These are phyloP conservation scores for Scheffersomyces segobiensis DNA, from an alignment of 1,139 yeast genomes.

Conservation along the genomic window DNA sequence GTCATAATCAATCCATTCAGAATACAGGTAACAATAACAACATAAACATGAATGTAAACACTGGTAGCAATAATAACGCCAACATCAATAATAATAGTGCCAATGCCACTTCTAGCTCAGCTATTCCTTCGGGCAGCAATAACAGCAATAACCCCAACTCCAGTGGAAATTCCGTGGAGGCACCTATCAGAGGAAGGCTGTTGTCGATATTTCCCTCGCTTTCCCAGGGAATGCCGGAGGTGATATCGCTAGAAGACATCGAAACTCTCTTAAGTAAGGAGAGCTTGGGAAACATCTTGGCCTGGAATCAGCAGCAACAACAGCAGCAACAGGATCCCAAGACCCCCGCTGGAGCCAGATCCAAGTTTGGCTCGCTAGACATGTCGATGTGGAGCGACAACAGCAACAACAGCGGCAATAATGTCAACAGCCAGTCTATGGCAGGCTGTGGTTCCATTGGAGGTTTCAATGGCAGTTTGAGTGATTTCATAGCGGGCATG, in stretches of 20 bases:
- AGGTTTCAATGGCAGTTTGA: conserved; percentile 36
- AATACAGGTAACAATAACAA: neutral
- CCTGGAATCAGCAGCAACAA: conserved; percentile 23
- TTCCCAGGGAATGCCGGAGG: conserved; percentile 17
- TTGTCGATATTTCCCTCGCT: conserved; percentile 13
- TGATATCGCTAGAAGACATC: conserved; percentile 38
- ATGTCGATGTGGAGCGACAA: conserved; percentile 23
- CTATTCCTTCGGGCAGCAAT: neutral
- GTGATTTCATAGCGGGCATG: conserved; percentile 37
- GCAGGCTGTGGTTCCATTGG: conserved; percentile 27
- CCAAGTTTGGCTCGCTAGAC: conserved; percentile 33
- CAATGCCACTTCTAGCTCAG: neutral
- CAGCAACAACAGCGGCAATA: conserved; percentile 5
- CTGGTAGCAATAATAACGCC: neutral
- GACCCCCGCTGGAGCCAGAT: conserved; percentile 7
- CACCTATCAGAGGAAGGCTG: conserved; percentile 7
- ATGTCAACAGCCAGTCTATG: conserved; percentile 3
- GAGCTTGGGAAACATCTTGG: conserved; percentile 34
- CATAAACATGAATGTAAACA: neutral
- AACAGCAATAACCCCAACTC: neutral
- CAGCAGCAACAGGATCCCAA: conserved; percentile 8
- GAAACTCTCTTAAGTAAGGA: conserved; percentile 48
- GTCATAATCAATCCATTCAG: conserved; percentile 5
- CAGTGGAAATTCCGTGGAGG: neutral
- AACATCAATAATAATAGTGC: neutral